Evolutionary conservation across 1,139 yeast genomes (phyloP).

Genomic region (Nakaseomyces kungkrabaensis): DNA sequence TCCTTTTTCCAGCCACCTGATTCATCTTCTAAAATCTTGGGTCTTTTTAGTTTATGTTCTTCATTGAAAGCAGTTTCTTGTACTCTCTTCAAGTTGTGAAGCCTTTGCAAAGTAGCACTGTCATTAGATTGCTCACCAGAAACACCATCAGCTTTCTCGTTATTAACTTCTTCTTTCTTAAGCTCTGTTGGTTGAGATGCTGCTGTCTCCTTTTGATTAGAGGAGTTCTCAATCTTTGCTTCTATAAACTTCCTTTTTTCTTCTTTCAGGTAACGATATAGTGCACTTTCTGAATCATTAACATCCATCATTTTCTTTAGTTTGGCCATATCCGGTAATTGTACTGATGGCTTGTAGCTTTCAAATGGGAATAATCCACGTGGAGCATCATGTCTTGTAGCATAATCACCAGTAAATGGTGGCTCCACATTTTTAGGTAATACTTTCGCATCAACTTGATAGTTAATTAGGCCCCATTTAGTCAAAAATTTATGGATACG

Average conservation of each 20-base stretch:
- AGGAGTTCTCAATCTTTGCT: slow-evolving; percentile 8
- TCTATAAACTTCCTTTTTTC: slow-evolving; percentile 10
- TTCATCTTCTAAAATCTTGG: slow-evolving; percentile 31
- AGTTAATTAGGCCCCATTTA: slow-evolving; percentile 95
- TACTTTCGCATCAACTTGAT: slow-evolving; percentile 65
- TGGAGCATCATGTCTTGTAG: slow-evolving; percentile 77
- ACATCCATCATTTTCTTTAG: slow-evolving; percentile 42
- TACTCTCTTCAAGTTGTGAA: background rate
- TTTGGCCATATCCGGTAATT: slow-evolving; percentile 44
- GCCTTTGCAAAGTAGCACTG: background rate
- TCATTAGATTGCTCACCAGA: background rate
- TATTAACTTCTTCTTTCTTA: background rate
- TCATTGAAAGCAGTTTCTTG: slow-evolving; percentile 6
- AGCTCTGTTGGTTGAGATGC: background rate
- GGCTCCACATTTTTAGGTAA: slow-evolving; percentile 62
- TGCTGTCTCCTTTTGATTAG: slow-evolving; percentile 5
- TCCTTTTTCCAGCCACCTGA: slow-evolving; percentile 56
- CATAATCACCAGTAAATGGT: slow-evolving; percentile 61
- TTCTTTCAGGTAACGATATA: slow-evolving; percentile 16
- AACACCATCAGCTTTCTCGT: background rate
- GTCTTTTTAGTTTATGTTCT: slow-evolving; percentile 32
- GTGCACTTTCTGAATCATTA: slow-evolving; percentile 18
- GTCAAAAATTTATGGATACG: slow-evolving; percentile 82
- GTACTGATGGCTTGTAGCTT: slow-evolving; percentile 51
- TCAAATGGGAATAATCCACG: slow-evolving; percentile 92